These are phyloP conservation scores for Penicillium manginii DNA, from an alignment of 495 filamentous ascomycete genomes.

Conservation along the genomic window DNA sequence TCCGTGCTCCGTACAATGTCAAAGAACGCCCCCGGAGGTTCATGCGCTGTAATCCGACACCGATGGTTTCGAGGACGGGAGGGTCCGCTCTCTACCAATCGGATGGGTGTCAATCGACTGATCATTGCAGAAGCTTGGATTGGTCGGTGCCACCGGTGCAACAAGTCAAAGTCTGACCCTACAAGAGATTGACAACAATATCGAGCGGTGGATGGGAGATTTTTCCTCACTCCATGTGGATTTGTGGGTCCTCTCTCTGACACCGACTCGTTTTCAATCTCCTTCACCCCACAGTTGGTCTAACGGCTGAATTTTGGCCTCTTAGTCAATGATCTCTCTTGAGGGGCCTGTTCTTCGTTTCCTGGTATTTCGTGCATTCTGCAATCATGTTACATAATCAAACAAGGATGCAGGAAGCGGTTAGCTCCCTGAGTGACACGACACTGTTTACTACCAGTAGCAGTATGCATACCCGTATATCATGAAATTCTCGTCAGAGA, in stretches of 20 bases:
- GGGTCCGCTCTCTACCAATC: constrained; percentile 1
- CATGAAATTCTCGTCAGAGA: no score
- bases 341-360: background rate
- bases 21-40: background rate
- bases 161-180: background rate
- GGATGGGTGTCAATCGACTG: background rate
- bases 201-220: background rate
- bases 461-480: no score
- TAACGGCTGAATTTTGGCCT: background rate
- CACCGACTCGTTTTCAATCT: background rate
- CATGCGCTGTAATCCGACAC: background rate
- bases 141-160: background rate
- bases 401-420: no score
- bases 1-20: background rate
- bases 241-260: constrained; percentile 4
- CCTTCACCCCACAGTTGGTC: background rate
- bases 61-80: background rate
- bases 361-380: background rate
- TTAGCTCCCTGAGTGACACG: no score
- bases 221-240: background rate
- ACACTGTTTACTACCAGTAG: no score
- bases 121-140: background rate
- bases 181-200: background rate
- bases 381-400: no score
- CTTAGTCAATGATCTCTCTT: background rate